Conservation (phyloP, 2,329 filamentous ascomycete genomes). For the Lasiodiplodia sp. region DNA sequence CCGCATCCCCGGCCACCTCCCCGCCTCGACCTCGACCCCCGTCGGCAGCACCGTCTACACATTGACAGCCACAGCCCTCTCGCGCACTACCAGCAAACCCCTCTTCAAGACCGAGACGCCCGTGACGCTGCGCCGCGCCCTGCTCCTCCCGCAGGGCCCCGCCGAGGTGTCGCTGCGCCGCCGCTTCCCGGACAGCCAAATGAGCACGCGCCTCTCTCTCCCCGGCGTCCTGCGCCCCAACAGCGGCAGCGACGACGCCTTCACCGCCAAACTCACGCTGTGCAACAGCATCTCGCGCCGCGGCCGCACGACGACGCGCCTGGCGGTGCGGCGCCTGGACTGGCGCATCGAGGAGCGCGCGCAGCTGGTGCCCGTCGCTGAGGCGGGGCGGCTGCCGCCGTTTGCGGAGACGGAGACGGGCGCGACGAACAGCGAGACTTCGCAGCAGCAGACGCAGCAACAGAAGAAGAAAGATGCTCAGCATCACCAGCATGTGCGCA, state of each 20-base stretch:
- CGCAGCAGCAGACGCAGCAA: not conserved
- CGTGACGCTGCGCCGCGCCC: not conserved
- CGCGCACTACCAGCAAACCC: not conserved
- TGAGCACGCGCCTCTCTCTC: constrained; percentile 3
- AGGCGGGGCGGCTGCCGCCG: not conserved
- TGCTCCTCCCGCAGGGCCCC: not conserved
- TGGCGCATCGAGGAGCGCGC: constrained; percentile 19
- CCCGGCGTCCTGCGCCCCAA: constrained; percentile 1
- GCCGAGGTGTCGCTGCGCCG: constrained; percentile 2
- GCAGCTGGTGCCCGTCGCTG: not conserved
- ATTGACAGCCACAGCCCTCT: not conserved
- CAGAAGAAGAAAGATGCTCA: not conserved
- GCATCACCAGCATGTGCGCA: not conserved
- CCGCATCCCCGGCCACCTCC: constrained; percentile 14
- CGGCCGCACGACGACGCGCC: constrained; percentile 11
- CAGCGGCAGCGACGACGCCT: not conserved
- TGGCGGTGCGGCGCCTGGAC: constrained; percentile 1
- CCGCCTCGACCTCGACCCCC: constrained; percentile 7
- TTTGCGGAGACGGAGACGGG: not conserved
- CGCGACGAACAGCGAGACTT: not conserved
- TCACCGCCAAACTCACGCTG: not conserved
- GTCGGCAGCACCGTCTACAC: constrained; percentile 14
- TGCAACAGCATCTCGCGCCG: constrained; percentile 1
- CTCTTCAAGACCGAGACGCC: constrained; percentile 1
- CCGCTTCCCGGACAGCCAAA: not conserved